Evolutionary conservation across 2,329 filamentous ascomycete species (phyloP).

Genomic region (Onygena corvina): DNA sequence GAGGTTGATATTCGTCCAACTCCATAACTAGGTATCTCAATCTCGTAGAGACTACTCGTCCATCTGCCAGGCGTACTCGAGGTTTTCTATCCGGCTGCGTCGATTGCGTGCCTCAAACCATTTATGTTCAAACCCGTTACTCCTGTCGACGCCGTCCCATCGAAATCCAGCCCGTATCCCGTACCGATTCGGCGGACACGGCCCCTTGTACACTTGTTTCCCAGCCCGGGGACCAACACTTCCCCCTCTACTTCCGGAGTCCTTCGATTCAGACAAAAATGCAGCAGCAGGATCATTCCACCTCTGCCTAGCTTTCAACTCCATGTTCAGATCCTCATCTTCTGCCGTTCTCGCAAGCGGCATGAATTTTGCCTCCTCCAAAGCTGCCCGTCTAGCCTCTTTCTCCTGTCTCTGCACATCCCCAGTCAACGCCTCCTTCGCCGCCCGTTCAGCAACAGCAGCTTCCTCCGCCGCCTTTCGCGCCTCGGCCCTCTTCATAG

Average conservation of each 20-base stretch:
- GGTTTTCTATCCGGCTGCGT: slow-evolving; percentile 59
- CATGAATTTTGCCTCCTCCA: slow-evolving; percentile 75
- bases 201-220: slow-evolving; percentile 63
- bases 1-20: no score
- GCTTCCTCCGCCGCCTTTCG: slow-evolving; percentile 65
- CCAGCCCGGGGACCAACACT: slow-evolving; percentile 36
- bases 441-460: slow-evolving; percentile 50
- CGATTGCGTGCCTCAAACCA: slow-evolving; percentile 81
- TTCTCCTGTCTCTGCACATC: slow-evolving; percentile 68
- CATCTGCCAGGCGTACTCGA: slow-evolving; percentile 94
- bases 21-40: no score
- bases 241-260: slow-evolving; percentile 57
- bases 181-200: slow-evolving; percentile 80
- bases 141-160: slow-evolving; percentile 93
- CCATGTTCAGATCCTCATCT: slow-evolving; percentile 73
- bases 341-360: slow-evolving; percentile 67
- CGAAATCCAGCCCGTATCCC: slow-evolving; percentile 82
- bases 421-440: slow-evolving; percentile 61
- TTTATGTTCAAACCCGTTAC: slow-evolving; percentile 86
- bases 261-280: slow-evolving; percentile 51
- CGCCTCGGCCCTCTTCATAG: slow-evolving; percentile 78
- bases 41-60: slow-evolving; percentile 62
- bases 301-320: slow-evolving; percentile 60
- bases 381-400: slow-evolving; percentile 49
- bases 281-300: slow-evolving; percentile 93